A percentile compares a stretch with the other conserved stretches of the same genome.
Conservation (phyloP, 495 filamentous ascomycete genomes). For the Penicillium mononematosum region DNA sequence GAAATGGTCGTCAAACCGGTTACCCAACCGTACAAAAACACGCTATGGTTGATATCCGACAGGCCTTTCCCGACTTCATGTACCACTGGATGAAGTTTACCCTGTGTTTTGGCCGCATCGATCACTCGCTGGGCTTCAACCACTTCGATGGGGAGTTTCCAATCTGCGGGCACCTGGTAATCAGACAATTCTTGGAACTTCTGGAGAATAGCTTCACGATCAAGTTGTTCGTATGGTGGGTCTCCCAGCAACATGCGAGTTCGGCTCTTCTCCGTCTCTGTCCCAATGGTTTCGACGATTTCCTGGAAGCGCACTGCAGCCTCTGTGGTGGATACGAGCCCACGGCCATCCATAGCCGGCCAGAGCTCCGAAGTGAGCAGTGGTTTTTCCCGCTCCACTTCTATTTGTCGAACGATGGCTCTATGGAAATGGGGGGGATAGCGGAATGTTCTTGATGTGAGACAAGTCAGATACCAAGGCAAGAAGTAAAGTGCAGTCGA, state of each 20-base stretch:
- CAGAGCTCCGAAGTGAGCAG: constrained; percentile 61
- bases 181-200: constrained; percentile 51
- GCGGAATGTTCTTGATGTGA: constrained; percentile 45
- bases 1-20: constrained; percentile 60
- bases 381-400: constrained; percentile 59
- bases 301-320: constrained; percentile 63
- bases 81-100: constrained; percentile 38
- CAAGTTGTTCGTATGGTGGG: constrained; percentile 23
- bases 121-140: constrained; percentile 41
- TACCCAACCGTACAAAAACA: constrained; percentile 69
- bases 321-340: constrained; percentile 61
- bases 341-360: constrained; percentile 54
- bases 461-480: constrained; percentile 72
- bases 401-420: constrained; percentile 63
- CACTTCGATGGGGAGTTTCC: constrained; percentile 52
- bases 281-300: constrained; percentile 66
- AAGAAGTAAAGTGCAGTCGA: constrained; percentile 73
- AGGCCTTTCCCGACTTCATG: constrained; percentile 45
- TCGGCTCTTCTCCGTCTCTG: constrained; percentile 57
- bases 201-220: constrained; percentile 32
- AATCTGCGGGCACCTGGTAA: constrained; percentile 47
- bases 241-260: constrained; percentile 55
- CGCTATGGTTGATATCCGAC: constrained; percentile 61
- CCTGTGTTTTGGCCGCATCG: constrained; percentile 24
- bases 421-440: constrained; percentile 48